Conservation (phyloP, 225 moss, liverwort and hornwort species). For the Straminergon stramineum region DNA sequence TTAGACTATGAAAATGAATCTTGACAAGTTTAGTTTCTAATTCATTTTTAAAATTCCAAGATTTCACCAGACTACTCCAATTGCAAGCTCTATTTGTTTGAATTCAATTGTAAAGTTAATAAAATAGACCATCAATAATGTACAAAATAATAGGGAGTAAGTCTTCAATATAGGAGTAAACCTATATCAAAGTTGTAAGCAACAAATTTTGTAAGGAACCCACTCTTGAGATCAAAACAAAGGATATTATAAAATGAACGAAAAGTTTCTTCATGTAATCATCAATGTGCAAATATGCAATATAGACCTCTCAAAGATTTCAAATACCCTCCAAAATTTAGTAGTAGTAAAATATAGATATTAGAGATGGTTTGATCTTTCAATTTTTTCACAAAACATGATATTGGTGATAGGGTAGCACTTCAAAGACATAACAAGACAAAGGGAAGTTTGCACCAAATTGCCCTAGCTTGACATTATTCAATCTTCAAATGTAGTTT, state of each 20-base stretch:
- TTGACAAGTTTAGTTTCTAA: not conserved
- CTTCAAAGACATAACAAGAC: too few relatives aligned
- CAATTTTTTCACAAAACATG: too few relatives aligned
- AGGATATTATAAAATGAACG: not conserved
- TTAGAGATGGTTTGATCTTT: too few relatives aligned
- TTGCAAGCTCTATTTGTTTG: not conserved
- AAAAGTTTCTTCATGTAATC: not conserved
- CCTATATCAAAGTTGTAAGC: not conserved
- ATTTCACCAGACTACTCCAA: not conserved
- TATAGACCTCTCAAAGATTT: too few relatives aligned
- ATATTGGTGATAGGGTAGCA: too few relatives aligned
- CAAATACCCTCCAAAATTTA: too few relatives aligned
- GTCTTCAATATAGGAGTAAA: rapidly evolving
- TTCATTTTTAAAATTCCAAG: not conserved
- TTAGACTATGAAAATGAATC: not conserved
- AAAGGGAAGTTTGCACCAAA: too few relatives aligned
- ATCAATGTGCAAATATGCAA: too few relatives aligned
- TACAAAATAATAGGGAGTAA: not conserved
- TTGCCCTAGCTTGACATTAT: too few relatives aligned
- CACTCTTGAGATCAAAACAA: rapidly evolving
- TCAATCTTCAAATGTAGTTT: too few relatives aligned
- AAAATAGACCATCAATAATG: not conserved
- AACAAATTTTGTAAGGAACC: not conserved
- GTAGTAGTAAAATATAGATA: too few relatives aligned
- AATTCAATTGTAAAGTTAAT: not conserved